Base-by-base conservation (phyloP, 495 filamentous ascomycete species). In the Talaromyces wortmannii region DNA sequence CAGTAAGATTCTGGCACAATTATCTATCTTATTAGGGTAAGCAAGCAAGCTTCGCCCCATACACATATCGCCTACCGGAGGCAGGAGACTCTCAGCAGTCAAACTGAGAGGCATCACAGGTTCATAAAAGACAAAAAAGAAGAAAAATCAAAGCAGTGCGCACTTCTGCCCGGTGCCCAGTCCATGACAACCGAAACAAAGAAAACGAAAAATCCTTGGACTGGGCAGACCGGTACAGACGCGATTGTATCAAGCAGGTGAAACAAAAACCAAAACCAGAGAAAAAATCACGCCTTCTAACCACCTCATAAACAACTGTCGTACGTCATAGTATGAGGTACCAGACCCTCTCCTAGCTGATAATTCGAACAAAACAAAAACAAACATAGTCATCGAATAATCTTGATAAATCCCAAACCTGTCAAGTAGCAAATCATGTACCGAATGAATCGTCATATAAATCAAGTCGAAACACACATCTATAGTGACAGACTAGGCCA, bases 201-300 rank as follows among this genome's bases (percentile, higher is more conserved):
- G 40, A 40, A 56, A 55, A 58, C 66, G 62, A 57, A 60, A 60
- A 55, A 55, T 61, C 66, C 52, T 51, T 49, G 53, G 56, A 51
- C 45, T 58, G 58, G 57, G 66, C 63, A 32, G 53, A 48, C 66
- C 66, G 69, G 63, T 46, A 70, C 73, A 76, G 73, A 76, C 73
- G 73, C 74, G 74, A 63, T 78, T 75, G 73, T 76, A 76, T 76
- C 73, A 75, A 75, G 67, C 69, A 60, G 59, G 53, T 63, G 60
- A 67, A 63, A 68, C 63, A 69, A 61, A 61, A 65, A 66, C 64
- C 61, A 61, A 63, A 61, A 53, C 65, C 62, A 52, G 18, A 50
- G 29, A 31, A 55, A 62, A 59, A 57, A 43, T 53, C 33, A 36
- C 45, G 48, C 36, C 36, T 8, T 40, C 36, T 40, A 40, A 40